Base-by-base conservation (phyloP, 768 basidiomycete genomes). In the Coprinellus micaceus region DNA sequence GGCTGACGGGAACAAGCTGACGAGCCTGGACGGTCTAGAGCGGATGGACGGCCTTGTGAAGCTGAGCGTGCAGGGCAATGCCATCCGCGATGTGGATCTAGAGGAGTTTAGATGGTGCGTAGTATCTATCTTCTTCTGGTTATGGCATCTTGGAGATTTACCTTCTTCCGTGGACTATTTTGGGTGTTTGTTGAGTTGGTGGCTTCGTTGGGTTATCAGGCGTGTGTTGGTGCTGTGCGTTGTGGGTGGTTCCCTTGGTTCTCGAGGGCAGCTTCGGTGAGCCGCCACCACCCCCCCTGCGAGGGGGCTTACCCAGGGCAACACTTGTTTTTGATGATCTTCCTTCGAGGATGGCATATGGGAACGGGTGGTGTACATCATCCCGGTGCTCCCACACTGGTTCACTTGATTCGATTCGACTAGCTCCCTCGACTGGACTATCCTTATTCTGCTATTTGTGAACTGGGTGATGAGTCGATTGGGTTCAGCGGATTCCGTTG, bases 1-100 rank as follows among this genome's bases (percentile, higher is more conserved):
- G 54, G 89, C 90, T n/a, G 93, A 98, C 67, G 82, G 83, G 51
- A 98, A 98, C 73, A 78, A 77, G 67, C 87, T 99, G 61, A 72
- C 68, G 17, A 84, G 79, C 65, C 63, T 92, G 15, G 85, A 88
- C 40, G 94, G 94, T 1, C 74, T 99, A 44, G 81, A 89, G 66
- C 77, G 76, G 57, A 81, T 98, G 76, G 88, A 90, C 62, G 82
- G 84, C 19, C 84, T 99, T 25, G 81, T 88, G 65, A 91, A 92
- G 72, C 76, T 98, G 55, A 92, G 89, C 64, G 71, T 93, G 58
- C 83, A 86, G 67, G 83, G 83, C 29, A 98, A 98, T 72, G 66
- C 71, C 53, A 79, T 98, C 54, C 67, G 73, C 59, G 75, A 70
- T 47, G 64, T 90, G 21, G 87, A 94, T 71, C 71, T 94, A 26